Percentiles rank a stretch among this genome's conserved stretches.
Conservation (phyloP, 305 asterid genomes). For the Euphrasia arctica region DNA sequence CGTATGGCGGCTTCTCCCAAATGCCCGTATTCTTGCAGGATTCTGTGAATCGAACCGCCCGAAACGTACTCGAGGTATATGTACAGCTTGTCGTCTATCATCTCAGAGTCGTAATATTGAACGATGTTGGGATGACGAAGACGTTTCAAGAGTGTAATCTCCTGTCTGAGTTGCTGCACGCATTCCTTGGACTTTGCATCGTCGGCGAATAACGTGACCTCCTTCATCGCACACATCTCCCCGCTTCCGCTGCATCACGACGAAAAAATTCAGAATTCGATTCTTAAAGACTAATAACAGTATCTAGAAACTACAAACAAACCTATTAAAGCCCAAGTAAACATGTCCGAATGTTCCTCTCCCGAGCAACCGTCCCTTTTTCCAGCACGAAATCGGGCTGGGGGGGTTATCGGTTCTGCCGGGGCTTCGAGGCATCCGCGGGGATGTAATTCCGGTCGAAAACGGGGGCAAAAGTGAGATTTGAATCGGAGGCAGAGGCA, state of each 20-base stretch:
- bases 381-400: slow-evolving; percentile 49
- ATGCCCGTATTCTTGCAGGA: slow-evolving; percentile 72
- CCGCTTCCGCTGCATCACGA: slow-evolving; percentile 57
- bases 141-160: slow-evolving; percentile 53
- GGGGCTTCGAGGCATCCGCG: slow-evolving; percentile 44
- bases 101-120: slow-evolving; percentile 67
- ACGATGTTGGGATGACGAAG: slow-evolving; percentile 72
- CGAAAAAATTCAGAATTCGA: slow-evolving; percentile 13
- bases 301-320: too few relatives aligned
- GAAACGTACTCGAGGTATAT: slow-evolving; percentile 68
- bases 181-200: slow-evolving; percentile 60
- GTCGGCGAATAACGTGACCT: slow-evolving; percentile 53
- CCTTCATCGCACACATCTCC: slow-evolving; percentile 83
- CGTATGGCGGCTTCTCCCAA: slow-evolving; percentile 67
- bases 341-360: slow-evolving; percentile 80
- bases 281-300: neutral
- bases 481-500: slow-evolving; percentile 58
- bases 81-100: slow-evolving; percentile 53
- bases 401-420: slow-evolving; percentile 37
- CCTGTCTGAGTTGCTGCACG: slow-evolving; percentile 66
- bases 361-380: slow-evolving; percentile 67
- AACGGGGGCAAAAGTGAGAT: slow-evolving; percentile 30
- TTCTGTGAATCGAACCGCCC: slow-evolving; percentile 71
- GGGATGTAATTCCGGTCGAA: slow-evolving; percentile 38
- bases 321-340: slow-evolving; percentile 70